Percentiles rank a stretch among this genome's conserved stretches.
Evolutionary conservation across 208 protist genomes (phyloP).

Genomic region (Trypanosoma boissoni): DNA sequence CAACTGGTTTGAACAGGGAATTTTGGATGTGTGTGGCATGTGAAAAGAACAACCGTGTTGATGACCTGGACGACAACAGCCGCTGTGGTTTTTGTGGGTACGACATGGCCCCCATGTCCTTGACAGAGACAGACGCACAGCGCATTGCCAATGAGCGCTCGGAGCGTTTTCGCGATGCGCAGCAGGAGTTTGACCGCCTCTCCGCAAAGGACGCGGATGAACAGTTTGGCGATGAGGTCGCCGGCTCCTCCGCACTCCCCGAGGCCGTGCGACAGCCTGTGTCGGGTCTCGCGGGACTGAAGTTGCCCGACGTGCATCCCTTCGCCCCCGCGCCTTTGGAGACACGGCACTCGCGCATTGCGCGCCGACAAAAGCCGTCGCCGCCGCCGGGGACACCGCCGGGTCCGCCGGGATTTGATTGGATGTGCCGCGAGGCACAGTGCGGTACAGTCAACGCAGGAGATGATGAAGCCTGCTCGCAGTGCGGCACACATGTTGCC

Average conservation of each 20-base stretch:
- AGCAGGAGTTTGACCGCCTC: constrained; percentile 67
- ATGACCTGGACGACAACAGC: constrained; percentile 86
- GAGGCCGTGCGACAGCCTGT: constrained; percentile 1
- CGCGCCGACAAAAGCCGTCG: constrained; percentile 9
- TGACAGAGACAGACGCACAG: constrained; percentile 48
- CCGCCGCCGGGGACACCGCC: constrained; percentile 23
- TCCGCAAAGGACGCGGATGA: constrained; percentile 54
- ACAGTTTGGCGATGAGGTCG: constrained; percentile 50
- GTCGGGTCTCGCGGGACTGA: not conserved
- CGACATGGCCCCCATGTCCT: constrained; percentile 78
- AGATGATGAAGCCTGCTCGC: constrained; percentile 67
- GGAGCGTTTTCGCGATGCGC: constrained; percentile 30
- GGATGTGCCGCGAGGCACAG: constrained; percentile 69
- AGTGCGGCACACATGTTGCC: constrained; percentile 56
- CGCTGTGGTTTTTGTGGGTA: constrained; percentile 82
- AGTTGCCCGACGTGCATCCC: constrained; percentile 23
- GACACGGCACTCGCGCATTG: constrained; percentile 22
- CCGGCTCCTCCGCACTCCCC: constrained; percentile 32
- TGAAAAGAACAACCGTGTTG: constrained; percentile 84
- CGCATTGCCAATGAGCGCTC: constrained; percentile 37
- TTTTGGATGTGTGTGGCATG: constrained; percentile 87
- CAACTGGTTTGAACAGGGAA: constrained; percentile 37
- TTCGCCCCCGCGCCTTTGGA: constrained; percentile 16
- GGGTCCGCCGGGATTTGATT: constrained; percentile 80
- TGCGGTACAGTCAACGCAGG: constrained; percentile 75